These are phyloP conservation scores for Seiridium unicorne DNA, from an alignment of 2,329 filamentous ascomycete species.

Conservation along the genomic window DNA sequence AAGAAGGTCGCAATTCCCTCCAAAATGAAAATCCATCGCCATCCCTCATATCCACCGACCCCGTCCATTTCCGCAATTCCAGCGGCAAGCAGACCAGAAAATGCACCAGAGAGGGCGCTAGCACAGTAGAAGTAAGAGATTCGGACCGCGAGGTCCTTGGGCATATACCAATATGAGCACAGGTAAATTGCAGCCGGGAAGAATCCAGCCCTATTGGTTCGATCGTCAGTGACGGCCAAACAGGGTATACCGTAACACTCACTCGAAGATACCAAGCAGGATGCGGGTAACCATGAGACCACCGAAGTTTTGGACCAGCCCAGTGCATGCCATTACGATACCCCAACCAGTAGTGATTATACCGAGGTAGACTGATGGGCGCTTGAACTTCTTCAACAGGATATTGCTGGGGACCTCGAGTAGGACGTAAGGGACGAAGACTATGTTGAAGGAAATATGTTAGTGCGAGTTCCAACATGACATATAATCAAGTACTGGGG, in stretches of 20 bases:
- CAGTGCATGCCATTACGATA: slow-evolving; percentile 23
- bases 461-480: not conserved
- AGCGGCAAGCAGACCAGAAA: slow-evolving; percentile 46
- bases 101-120: slow-evolving; percentile 63
- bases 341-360: slow-evolving; percentile 56
- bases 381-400: slow-evolving; percentile 57
- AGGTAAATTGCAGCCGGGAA: slow-evolving; percentile 27
- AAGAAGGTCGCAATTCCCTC: slow-evolving; percentile 53
- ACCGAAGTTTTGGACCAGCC: slow-evolving; percentile 25
- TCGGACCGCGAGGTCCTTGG: slow-evolving; percentile 21
- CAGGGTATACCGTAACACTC: not conserved
- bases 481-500: not conserved
- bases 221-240: not conserved
- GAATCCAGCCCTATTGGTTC: slow-evolving; percentile 21
- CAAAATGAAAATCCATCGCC: slow-evolving; percentile 47
- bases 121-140: slow-evolving; percentile 33
- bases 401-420: slow-evolving; percentile 65
- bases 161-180: slow-evolving; percentile 28
- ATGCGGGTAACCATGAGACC: slow-evolving; percentile 25
- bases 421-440: slow-evolving; percentile 48
- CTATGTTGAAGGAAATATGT: not conserved
- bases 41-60: slow-evolving; percentile 39
- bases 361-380: slow-evolving; percentile 64
- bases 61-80: slow-evolving; percentile 49
- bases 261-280: slow-evolving; percentile 30